These are phyloP conservation scores for Amoebophrya sp. DNA, from an alignment of 169 alveolate species.

Conservation along the genomic window DNA sequence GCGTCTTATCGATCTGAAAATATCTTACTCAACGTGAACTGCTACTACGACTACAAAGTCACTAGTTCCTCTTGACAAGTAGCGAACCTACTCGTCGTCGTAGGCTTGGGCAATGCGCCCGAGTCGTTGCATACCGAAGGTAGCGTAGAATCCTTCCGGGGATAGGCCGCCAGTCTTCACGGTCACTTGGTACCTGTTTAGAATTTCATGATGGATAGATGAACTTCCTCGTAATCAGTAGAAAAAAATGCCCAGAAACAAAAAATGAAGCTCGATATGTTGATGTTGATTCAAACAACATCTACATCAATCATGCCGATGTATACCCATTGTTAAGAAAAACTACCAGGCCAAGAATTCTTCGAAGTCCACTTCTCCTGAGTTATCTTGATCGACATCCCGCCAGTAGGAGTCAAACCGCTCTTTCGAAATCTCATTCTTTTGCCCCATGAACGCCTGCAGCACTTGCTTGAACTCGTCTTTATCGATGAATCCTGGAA, in stretches of 20 bases:
- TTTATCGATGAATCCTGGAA: neutral
- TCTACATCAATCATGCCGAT: too few species aligned
- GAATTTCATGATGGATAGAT: too few species aligned
- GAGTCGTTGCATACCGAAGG: slow-evolving; percentile 6
- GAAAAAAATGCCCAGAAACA: too few species aligned
- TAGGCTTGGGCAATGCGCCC: neutral
- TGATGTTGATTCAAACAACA: too few species aligned
- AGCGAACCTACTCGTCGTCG: neutral
- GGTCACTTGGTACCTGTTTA: neutral
- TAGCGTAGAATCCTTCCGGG: slow-evolving; percentile 7
- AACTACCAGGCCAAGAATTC: neutral
- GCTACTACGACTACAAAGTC: too few species aligned
- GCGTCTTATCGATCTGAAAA: too few species aligned
- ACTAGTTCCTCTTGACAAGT: too few species aligned
- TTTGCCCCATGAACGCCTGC: neutral
- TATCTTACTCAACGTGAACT: too few species aligned
- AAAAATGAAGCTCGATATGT: too few species aligned
- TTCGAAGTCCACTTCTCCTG: neutral
- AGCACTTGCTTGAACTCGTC: slow-evolving; percentile 2
- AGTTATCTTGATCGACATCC: neutral
- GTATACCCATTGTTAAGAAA: too few species aligned
- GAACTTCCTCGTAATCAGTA: too few species aligned
- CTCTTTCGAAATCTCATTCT: neutral
- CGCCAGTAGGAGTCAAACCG: neutral
- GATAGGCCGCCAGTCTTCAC: neutral